Conservation (phyloP, 345 rosid genomes). For the Rhodamnia rubescens region DNA sequence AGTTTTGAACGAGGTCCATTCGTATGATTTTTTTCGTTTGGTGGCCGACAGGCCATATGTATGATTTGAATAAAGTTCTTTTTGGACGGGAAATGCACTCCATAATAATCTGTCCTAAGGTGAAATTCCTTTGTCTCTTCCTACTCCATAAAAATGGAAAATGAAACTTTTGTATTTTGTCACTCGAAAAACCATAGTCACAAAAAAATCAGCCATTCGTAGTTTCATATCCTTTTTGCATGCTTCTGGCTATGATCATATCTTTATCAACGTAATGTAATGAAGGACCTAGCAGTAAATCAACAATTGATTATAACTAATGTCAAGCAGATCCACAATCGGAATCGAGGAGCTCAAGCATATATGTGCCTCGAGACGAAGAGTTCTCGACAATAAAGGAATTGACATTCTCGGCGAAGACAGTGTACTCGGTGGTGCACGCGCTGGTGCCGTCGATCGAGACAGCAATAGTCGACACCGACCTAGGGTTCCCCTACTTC, state of each 20-base stretch:
- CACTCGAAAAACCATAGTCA: not conserved
- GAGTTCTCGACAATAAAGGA: slow-evolving; percentile 46
- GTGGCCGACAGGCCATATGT: not conserved
- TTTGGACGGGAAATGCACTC: not conserved
- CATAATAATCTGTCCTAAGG: not conserved
- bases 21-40: not conserved
- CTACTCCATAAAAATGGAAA: not conserved
- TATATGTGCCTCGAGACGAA: slow-evolving; percentile 82
- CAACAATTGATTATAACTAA: not conserved
- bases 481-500: slow-evolving; percentile 50
- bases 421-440: slow-evolving; percentile 44
- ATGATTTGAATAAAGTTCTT: not conserved
- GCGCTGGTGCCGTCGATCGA: slow-evolving; percentile 46
- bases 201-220: not conserved
- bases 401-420: slow-evolving; percentile 41
- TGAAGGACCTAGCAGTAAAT: not conserved
- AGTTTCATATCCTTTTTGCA: not conserved
- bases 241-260: not conserved
- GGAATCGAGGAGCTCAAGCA: slow-evolving; percentile 22
- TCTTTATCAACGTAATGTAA: not conserved
- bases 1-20: not conserved
- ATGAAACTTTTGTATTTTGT: not conserved
- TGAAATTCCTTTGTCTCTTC: not conserved
- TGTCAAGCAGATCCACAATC: slow-evolving; percentile 28
- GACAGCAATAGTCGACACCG: slow-evolving; percentile 21